These are phyloP conservation scores for Trichosanthes truncata DNA, from an alignment of 306 rosid genomes.

Conservation along the genomic window DNA sequence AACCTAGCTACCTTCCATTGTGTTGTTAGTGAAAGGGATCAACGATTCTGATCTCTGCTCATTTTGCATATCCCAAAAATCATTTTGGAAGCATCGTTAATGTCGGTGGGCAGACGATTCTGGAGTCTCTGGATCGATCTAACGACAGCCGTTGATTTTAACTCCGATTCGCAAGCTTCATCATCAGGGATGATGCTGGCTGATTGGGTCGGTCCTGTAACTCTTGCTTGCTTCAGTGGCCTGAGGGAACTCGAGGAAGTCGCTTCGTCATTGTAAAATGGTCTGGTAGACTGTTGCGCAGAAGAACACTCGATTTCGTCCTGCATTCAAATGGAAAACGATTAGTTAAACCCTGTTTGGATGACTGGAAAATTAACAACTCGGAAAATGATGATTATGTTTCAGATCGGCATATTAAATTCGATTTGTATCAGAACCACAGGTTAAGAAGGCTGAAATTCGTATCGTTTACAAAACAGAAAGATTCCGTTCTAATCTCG, in stretches of 20 bases:
- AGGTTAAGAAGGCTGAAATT: not conserved
- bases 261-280: conserved; percentile 14
- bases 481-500: not conserved
- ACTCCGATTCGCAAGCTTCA: not conserved
- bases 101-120: conserved; percentile 6
- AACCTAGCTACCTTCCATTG: conserved; percentile 6
- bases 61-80: conserved; percentile 27
- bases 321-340: conserved; percentile 12
- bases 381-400: not conserved
- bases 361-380: not conserved
- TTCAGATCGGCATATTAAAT: not conserved
- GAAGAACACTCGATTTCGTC: conserved; percentile 16
- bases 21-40: conserved; percentile 10
- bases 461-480: not conserved
- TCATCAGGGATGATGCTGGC: not conserved
- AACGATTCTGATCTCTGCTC: conserved; percentile 21
- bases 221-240: conserved; percentile 21
- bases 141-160: conserved; percentile 20
- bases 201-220: conserved; percentile 1
- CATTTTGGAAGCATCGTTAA: conserved; percentile 16
- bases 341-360: not conserved
- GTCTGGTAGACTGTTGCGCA: not conserved
- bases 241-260: conserved; percentile 14
- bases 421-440: not conserved
- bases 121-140: conserved; percentile 22